Percentiles rank a stretch among this genome's conserved stretches.
phyloP scores from a whole-genome alignment of 768 basidiomycete genomes.

The Mycena alexandri region DNA sequence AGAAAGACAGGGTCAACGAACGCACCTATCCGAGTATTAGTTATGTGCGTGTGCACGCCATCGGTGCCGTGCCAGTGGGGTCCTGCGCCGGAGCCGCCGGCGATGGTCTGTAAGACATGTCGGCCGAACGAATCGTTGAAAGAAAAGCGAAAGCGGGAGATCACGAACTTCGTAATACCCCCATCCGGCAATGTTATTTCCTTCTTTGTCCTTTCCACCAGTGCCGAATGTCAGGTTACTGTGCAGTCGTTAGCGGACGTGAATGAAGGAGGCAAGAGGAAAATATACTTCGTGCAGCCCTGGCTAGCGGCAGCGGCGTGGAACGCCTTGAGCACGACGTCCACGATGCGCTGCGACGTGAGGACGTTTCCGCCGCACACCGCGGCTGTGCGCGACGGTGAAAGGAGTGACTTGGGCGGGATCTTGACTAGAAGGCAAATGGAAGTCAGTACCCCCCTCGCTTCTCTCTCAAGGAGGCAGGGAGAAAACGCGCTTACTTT shows the following conservation, averaged over 20 bases:
- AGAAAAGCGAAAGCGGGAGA: background rate
- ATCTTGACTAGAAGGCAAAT: slow-evolving; percentile 70
- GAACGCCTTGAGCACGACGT: slow-evolving; percentile 94
- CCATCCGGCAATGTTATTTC: slow-evolving; percentile 83
- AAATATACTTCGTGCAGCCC: slow-evolving; percentile 86
- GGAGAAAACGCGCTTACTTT: slow-evolving; percentile 60
- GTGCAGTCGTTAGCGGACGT: slow-evolving; percentile 22
- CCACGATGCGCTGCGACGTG: slow-evolving; percentile 93
- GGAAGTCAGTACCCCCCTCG: background rate
- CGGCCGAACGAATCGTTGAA: background rate
- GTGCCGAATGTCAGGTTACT: slow-evolving; percentile 92
- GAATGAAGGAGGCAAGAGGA: slow-evolving; percentile 10
- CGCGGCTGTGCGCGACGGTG: slow-evolving; percentile 88
- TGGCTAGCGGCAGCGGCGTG: slow-evolving; percentile 93
- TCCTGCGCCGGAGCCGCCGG: slow-evolving; percentile 94
- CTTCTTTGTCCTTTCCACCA: slow-evolving; percentile 88
- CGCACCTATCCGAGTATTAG: slow-evolving; percentile 84
- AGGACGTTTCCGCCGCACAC: slow-evolving; percentile 95
- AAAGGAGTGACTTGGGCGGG: slow-evolving; percentile 81
- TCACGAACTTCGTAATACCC: slow-evolving; percentile 86
- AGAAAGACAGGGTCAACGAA: background rate
- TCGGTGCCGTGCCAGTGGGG: slow-evolving; percentile 92
- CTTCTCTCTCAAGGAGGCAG: background rate
- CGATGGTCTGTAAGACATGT: slow-evolving; percentile 77
- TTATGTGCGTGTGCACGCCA: slow-evolving; percentile 94